Evolutionary conservation across 805 yeast genomes (phyloP), one percentile per base, ranked within the genome.

Genomic region (Kluyveromyces wickerhamii): DNA sequence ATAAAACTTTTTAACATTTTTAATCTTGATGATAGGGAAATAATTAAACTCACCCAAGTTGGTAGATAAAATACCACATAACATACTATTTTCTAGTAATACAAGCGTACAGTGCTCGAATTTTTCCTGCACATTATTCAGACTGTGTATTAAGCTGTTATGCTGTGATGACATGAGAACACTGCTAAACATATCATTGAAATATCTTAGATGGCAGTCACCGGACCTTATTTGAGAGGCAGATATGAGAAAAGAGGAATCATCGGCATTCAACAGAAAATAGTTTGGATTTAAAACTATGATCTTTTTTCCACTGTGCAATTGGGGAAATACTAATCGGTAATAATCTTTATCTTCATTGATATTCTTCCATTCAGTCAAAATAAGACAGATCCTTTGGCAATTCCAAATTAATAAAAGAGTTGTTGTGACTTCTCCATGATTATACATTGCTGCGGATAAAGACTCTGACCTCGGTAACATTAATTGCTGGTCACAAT

Each of bases 211-310:
- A 4, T 18, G 11, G 7, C 22, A 28, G 13, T 28, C 31, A 4
- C 14, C 14, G 2, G 31, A 14, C 19, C 19, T 28, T 8, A 28
- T 28, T 28, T 28, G 31, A 11, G 31, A 28, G 12, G 19, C 14
- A 8, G 31, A 28, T 14, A 28, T 28, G 9, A 28, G 19, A 17
- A 16, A 15, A 4, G 31, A 10, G 4, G 13, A 13, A 3, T 7
- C 7, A 13, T 28, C 21, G 11, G 21, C 19, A 3, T 21, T 18
- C n/a, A 28, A 5, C 7, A 28, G 7, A 10, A 20, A 28, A 11
- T 11, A 14, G 17, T 16, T n/a, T n/a, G 21, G 22, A 18, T 28
- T 28, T 4, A 28, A 8, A 11, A 14, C 13, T 8, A 23, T 17
- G 7, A 28, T 28, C 11, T 15, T 17, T 28, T 8, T 13, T 9